A percentile compares a stretch with the other conserved stretches of the same genome.
These are phyloP conservation scores for Ceratocystis eucalypticola DNA, from an alignment of 2,329 filamentous ascomycete species.

Conservation along the genomic window DNA sequence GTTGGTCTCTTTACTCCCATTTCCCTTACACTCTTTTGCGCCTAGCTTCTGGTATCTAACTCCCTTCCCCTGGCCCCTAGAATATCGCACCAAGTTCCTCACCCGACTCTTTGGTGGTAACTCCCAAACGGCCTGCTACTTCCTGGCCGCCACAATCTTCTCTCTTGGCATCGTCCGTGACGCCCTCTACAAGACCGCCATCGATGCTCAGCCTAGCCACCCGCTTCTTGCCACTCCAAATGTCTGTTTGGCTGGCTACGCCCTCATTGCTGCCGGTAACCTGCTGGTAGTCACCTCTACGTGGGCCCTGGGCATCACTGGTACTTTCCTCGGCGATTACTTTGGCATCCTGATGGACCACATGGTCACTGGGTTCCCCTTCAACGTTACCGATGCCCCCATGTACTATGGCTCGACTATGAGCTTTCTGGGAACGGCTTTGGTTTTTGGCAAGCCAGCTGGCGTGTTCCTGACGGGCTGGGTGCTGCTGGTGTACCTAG, in stretches of 20 bases:
- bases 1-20: constrained; percentile 32
- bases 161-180: constrained; percentile 80
- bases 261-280: constrained; percentile 63
- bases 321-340: constrained; percentile 95
- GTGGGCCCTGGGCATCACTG: constrained; percentile 82
- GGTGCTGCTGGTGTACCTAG: constrained; percentile 64
- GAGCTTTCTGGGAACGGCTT: constrained; percentile 77
- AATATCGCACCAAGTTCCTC: constrained; percentile 82
- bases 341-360: constrained; percentile 96
- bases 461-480: constrained; percentile 62
- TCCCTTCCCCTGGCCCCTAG: constrained; percentile 32
- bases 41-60: neutral
- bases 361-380: constrained; percentile 89
- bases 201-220: constrained; percentile 62
- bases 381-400: constrained; percentile 77
- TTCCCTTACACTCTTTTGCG: constrained; percentile 11
- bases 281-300: constrained; percentile 77
- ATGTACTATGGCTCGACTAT: constrained; percentile 96
- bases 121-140: constrained; percentile 72
- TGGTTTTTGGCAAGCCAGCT: constrained; percentile 77
- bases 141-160: constrained; percentile 80
- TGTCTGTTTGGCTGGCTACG: constrained; percentile 51
- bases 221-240: constrained; percentile 51
- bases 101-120: constrained; percentile 76
- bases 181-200: constrained; percentile 70